Base-by-base conservation (phyloP, 2,329 filamentous ascomycete genomes). In the Simplicillium aogashimaense region DNA sequence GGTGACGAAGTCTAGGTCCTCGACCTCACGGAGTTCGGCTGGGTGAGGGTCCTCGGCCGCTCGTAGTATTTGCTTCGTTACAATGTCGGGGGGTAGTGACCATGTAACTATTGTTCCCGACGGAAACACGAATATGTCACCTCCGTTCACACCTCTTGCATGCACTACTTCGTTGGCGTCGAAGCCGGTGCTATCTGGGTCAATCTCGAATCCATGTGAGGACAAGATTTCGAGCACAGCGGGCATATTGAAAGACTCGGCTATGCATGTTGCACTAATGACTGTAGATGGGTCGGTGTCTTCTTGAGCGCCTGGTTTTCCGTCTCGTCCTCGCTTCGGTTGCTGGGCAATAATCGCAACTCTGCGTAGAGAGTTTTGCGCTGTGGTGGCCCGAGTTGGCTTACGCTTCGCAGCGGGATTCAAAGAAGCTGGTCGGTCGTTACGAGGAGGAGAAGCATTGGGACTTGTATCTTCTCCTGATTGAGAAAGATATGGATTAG, bases 81-180 rank as follows among this genome's bases (percentile, higher is more conserved):
- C 81, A 14, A 87, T 76, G 42, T 83, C 78, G 45, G 87, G 76
- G 1, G 86, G 81, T 1, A 95, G 70, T 5, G 86, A 85, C 92
- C 92, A 98, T 17, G 86, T 83, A 6, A 97, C 92, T 7, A 97
- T 75, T 11, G 89, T 94, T 10, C 92, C 92, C 0, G 89, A 95
- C 8, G 90, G 88, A 50, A 98, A 98, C 42, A 98, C 81, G 56
- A 97, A 97, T 38, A 97, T 78, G 62, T 98, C 92, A 29, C 88
- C 89, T 43, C 78, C 70, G 55, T 77, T 74, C 43, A 72, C 67
- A 8, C 70, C 69, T 38, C 75, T 66, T 7, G 76, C 78, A 53
- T 82, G 78, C 37, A 82, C 72, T 6, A 82, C 76, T 52, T 81
- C 76, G 47, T 68, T 67, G 36, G 69, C 64, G 48, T 80, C 75